phyloP scores from a whole-genome alignment of 495 filamentous ascomycete species.

The Aspergillus taichungensis region DNA sequence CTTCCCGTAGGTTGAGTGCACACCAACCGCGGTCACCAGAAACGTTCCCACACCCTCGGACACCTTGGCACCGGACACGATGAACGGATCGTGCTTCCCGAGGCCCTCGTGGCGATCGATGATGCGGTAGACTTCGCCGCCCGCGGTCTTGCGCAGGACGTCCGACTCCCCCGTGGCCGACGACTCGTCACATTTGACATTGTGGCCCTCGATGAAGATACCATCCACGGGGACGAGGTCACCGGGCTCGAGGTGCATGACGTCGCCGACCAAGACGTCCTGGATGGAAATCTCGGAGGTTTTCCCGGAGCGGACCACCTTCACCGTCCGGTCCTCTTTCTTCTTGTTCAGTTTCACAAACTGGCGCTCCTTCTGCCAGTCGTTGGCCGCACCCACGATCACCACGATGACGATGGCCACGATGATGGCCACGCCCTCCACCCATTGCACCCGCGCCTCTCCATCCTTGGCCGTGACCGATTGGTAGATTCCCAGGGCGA shows the following conservation, averaged over 20 bases:
- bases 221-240: constrained; percentile 80
- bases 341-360: constrained; percentile 64
- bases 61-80: constrained; percentile 85
- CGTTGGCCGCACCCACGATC: constrained; percentile 57
- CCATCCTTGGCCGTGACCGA: constrained; percentile 38
- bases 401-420: constrained; percentile 63
- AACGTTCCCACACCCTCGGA: constrained; percentile 86
- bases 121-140: constrained; percentile 69
- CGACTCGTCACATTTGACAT: constrained; percentile 74
- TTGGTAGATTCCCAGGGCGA: constrained; percentile 72
- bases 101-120: constrained; percentile 67
- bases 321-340: constrained; percentile 62
- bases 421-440: constrained; percentile 66
- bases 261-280: constrained; percentile 76
- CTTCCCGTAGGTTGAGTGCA: constrained; percentile 84
- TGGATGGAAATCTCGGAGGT: constrained; percentile 69
- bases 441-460: constrained; percentile 63
- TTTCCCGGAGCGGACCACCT: constrained; percentile 68
- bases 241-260: constrained; percentile 78
- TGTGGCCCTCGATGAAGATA: constrained; percentile 63
- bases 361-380: constrained; percentile 66
- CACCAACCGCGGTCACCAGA: constrained; percentile 75
- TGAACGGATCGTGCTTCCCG: constrained; percentile 89
- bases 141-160: constrained; percentile 60
- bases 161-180: constrained; percentile 83